Evolutionary conservation across 176 grass and related monocot genomes (phyloP), one percentile per base, ranked within the genome.

Genomic region (Eleusine coracana): DNA sequence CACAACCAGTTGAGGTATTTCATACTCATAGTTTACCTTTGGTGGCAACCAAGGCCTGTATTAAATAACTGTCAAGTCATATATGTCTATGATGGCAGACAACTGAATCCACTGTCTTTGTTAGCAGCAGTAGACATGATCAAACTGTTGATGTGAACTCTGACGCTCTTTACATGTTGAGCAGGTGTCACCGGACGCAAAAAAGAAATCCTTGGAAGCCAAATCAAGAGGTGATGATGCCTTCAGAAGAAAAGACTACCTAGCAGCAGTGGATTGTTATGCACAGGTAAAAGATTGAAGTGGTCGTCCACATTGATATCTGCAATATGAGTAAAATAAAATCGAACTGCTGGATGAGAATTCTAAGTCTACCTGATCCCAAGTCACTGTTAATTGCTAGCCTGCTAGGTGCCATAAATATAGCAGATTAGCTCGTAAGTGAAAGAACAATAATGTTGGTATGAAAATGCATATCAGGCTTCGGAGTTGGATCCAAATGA

Each of bases 181-280:
- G 46, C 79, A 98, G 96, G 96, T 98, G 75, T 80, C 89, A 85
- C 71, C 88, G 2, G 92, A 98, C 44, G 84, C 91, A 29, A 95
- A 98, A 75, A 71, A 77, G 56, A 92, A 67, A 85, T 91, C 96
- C 8, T 60, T 88, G 83, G 96, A 98, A 78, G 96, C 96, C 38
- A 98, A 98, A 84, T 76, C 85, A 45, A 92, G 96, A 85, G 96
- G 96, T 21, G 91, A 92, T 49, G 96, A 95, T 71, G 92, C 92
- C 58, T 98, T 95, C 79, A 93, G 83, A 78, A 88, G 76, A 68
- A 93, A 98, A 38, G 96, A 93, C 82, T 98, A 77, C 87, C 87
- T 90, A 69, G 85, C 76, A 68, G 92, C 96, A 40, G 79, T 95
- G 54, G 92, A 98, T 84, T 89, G 87, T 52, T 98, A 98, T 80